A percentile compares a stretch with the other conserved stretches of the same genome.
These are phyloP conservation scores for Inga oerstediana DNA, from an alignment of 306 rosid species.

Conservation along the genomic window DNA sequence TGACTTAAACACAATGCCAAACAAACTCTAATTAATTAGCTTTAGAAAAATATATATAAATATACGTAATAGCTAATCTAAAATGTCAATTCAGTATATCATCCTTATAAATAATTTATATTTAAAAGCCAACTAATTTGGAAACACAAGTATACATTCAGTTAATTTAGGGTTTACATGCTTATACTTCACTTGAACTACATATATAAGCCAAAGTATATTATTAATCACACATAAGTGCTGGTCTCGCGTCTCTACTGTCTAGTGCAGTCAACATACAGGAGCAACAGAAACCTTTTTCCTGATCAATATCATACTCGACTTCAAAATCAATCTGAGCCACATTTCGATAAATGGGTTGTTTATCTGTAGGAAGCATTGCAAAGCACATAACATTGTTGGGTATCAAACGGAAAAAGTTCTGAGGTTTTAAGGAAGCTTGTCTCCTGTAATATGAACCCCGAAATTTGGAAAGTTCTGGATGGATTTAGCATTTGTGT, in stretches of 20 bases:
- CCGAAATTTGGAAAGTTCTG: background rate
- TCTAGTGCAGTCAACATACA: background rate
- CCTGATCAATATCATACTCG: background rate
- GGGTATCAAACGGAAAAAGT: background rate
- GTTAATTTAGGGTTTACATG: too few species aligned
- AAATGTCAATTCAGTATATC: too few species aligned
- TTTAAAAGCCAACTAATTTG: too few species aligned
- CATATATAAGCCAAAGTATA: too few species aligned
- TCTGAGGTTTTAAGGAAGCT: background rate
- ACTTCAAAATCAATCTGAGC: background rate
- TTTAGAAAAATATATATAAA: too few species aligned
- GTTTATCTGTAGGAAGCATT: background rate
- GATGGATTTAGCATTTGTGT: background rate
- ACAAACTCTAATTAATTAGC: too few species aligned
- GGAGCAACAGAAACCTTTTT: background rate
- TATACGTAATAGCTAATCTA: too few species aligned
- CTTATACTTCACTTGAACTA: too few species aligned
- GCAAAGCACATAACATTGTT: background rate
- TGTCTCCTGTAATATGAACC: background rate
- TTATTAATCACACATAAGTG: too few species aligned
- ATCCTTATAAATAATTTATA: too few species aligned
- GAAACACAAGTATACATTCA: too few species aligned
- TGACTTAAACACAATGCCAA: too few species aligned
- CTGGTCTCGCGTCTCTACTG: slow-evolving; percentile 60
- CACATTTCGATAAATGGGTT: background rate